phyloP scores from a whole-genome alignment of 305 asterid genomes.

The Fraxinus albicans region DNA sequence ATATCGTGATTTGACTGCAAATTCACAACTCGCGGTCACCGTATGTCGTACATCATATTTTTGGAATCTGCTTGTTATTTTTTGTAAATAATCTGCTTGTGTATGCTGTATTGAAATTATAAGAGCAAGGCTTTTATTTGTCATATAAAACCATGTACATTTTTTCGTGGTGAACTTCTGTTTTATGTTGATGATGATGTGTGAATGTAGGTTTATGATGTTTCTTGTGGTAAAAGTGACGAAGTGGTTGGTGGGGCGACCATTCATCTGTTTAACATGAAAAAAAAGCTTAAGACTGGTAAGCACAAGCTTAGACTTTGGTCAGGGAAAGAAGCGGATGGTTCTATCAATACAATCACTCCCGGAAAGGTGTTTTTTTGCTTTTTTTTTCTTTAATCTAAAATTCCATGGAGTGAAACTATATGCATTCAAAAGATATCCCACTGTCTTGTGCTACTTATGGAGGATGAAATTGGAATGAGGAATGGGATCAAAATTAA shows the following conservation, averaged over 20 bases:
- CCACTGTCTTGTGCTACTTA: neutral
- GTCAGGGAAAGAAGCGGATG: conserved; percentile 88
- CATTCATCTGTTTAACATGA: conserved; percentile 82
- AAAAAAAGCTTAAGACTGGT: conserved; percentile 89
- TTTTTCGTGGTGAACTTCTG: neutral
- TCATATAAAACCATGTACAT: neutral
- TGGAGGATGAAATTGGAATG: neutral
- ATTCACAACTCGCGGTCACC: conserved; percentile 80
- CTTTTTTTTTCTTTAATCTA: neutral
- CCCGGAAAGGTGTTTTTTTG: conserved; percentile 75
- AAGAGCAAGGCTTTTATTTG: neutral
- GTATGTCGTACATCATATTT: conserved; percentile 40
- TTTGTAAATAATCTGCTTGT: neutral
- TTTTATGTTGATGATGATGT: neutral
- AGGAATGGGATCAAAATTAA: neutral
- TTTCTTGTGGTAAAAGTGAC: conserved; percentile 72
- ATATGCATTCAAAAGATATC: neutral
- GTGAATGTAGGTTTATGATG: conserved; percentile 76
- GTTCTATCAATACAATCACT: conserved; percentile 73
- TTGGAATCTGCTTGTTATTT: neutral
- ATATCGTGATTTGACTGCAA: conserved; percentile 88
- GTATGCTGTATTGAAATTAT: neutral
- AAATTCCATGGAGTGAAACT: neutral
- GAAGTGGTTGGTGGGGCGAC: conserved; percentile 95
- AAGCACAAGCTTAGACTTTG: conserved; percentile 95